Evolutionary conservation across 441 rosid species (phyloP).

Genomic region (Raphanus hybrid): DNA sequence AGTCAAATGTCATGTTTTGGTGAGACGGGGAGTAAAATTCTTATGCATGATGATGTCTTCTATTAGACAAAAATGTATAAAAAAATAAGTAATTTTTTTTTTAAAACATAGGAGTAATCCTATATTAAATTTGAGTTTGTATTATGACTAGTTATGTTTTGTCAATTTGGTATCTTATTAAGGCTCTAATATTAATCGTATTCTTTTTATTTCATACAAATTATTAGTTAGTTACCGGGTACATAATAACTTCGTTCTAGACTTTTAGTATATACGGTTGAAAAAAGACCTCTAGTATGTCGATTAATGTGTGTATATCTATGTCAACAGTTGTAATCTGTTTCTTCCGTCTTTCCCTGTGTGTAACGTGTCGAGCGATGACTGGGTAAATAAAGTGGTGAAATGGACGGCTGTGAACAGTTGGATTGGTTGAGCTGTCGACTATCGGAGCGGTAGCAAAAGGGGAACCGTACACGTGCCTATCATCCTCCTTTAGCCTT

Average conservation of each 20-base stretch:
- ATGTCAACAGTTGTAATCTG: slow-evolving; percentile 25
- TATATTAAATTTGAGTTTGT: too few relatives aligned
- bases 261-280: not conserved
- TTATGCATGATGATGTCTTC: too few relatives aligned
- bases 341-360: slow-evolving; percentile 8
- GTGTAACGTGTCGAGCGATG: slow-evolving; percentile 25
- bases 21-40: too few relatives aligned
- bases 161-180: not conserved
- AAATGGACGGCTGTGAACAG: slow-evolving; percentile 38
- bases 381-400: slow-evolving; percentile 26
- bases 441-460: slow-evolving; percentile 30
- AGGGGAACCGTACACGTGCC: slow-evolving; percentile 37
- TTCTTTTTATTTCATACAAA: not conserved
- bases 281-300: not conserved
- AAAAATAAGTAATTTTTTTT: too few relatives aligned
- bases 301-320: slow-evolving; percentile 6
- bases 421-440: slow-evolving; percentile 44
- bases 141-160: not conserved
- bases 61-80: too few relatives aligned
- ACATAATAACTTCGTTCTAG: not conserved
- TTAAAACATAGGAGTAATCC: too few relatives aligned
- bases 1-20: too few relatives aligned
- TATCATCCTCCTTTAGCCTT: slow-evolving; percentile 37
- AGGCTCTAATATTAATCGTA: not conserved
- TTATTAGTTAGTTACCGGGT: not conserved